These are phyloP conservation scores for slime mould (Dictyostelium discoideum) DNA, from an alignment of 78 protist species.

Conservation along the genomic window DNA sequence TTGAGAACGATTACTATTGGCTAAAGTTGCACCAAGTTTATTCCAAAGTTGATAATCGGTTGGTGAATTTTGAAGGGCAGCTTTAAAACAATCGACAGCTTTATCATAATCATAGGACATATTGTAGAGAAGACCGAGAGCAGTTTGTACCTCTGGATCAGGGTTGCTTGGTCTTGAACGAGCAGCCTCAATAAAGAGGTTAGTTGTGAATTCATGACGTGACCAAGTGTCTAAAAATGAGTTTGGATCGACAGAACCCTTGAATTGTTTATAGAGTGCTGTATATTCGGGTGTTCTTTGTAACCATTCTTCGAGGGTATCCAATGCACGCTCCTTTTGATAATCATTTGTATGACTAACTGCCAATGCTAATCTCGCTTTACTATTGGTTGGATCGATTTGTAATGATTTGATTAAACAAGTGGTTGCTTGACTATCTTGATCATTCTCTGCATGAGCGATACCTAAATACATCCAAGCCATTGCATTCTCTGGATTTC, in stretches of 20 bases:
- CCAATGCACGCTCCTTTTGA: constrained; percentile 85
- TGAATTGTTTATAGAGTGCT: background rate
- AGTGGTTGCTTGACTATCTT: constrained; percentile 85
- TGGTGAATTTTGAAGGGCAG: constrained; percentile 79
- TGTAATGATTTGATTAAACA: constrained; percentile 78
- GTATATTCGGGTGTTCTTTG: constrained; percentile 45
- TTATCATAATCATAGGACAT: constrained; percentile 88
- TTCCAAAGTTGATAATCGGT: constrained; percentile 92
- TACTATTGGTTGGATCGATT: constrained; percentile 77
- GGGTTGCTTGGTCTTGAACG: constrained; percentile 66
- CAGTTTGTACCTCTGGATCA: constrained; percentile 89
- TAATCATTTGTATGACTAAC: constrained; percentile 70
- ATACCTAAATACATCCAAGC: constrained; percentile 91
- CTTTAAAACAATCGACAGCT: constrained; percentile 89
- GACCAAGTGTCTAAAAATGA: constrained; percentile 31
- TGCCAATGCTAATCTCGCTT: constrained; percentile 73
- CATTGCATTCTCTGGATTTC: constrained; percentile 70
- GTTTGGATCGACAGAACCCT: background rate
- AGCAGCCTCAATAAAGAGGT: constrained; percentile 85
- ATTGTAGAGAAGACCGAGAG: constrained; percentile 90
- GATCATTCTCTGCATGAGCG: constrained; percentile 93
- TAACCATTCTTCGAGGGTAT: constrained; percentile 85
- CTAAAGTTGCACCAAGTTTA: constrained; percentile 96
- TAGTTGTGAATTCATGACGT: constrained; percentile 29
- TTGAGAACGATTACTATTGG: constrained; percentile 80